These are phyloP conservation scores for Hypoxylon crocopeplum DNA, from an alignment of 495 filamentous ascomycete genomes.

Conservation along the genomic window DNA sequence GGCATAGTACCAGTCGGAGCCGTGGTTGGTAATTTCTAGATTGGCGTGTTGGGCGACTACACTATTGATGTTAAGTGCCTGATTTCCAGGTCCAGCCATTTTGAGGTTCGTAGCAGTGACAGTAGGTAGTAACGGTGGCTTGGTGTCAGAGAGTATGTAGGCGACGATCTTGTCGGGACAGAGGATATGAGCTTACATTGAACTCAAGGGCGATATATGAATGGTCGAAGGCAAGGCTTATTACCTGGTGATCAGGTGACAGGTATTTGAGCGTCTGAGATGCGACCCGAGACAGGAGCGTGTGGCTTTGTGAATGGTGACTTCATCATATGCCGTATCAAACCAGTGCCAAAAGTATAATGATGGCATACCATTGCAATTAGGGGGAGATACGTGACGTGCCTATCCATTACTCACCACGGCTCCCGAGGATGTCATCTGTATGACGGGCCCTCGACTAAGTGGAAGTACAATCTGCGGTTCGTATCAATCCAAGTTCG, in stretches of 20 bases:
- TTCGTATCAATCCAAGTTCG: too few species aligned
- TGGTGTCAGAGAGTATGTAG: not conserved
- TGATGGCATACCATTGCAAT: conserved; percentile 16
- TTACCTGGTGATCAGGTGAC: not conserved
- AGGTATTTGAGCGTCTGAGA: conserved; percentile 11
- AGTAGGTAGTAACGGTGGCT: not conserved
- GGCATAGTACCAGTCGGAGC: conserved; percentile 61
- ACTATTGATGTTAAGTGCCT: conserved; percentile 59
- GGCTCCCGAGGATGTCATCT: not conserved
- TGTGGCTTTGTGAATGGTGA: conserved; percentile 6
- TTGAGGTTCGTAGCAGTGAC: not conserved
- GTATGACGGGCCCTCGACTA: not conserved
- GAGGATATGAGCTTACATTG: not conserved
- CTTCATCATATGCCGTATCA: conserved; percentile 20
- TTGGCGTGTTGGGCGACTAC: conserved; percentile 47
- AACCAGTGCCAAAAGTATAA: not conserved
- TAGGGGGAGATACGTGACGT: too few species aligned
- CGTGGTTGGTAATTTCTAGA: conserved; percentile 67
- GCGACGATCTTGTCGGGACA: not conserved
- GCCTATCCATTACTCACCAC: too few species aligned
- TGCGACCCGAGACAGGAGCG: not conserved
- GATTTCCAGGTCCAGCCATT: conserved; percentile 43
- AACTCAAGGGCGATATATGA: too few species aligned
- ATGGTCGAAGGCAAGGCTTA: not conserved
- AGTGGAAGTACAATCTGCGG: too few species aligned